A percentile compares a stretch with the other conserved stretches of the same genome.
These are phyloP conservation scores for Diaporthe australafricana DNA, from an alignment of 2,329 filamentous ascomycete genomes.

Conservation along the genomic window DNA sequence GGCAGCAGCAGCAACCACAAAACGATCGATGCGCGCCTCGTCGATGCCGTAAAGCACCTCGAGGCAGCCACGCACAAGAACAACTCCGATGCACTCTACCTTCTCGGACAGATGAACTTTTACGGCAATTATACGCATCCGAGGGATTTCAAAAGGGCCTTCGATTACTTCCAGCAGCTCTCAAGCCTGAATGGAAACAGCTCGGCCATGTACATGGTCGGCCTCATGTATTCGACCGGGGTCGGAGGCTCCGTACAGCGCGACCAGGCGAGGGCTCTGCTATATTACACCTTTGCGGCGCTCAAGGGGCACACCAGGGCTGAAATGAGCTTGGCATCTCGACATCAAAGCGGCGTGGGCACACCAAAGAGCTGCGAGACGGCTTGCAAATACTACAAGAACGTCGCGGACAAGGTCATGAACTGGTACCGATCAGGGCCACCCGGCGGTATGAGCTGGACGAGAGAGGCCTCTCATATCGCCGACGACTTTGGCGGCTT, in stretches of 20 bases:
- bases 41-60: slow-evolving; percentile 64
- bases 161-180: slow-evolving; percentile 83
- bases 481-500: slow-evolving; percentile 92
- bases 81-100: slow-evolving; percentile 86
- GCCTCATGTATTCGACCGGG: slow-evolving; percentile 94
- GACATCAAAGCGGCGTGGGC: slow-evolving; percentile 87
- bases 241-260: slow-evolving; percentile 83
- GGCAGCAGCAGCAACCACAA: slow-evolving; percentile 43
- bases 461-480: slow-evolving; percentile 83
- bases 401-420: slow-evolving; percentile 93
- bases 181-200: slow-evolving; percentile 84
- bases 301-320: slow-evolving; percentile 84
- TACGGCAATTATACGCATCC: slow-evolving; percentile 94
- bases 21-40: slow-evolving; percentile 55
- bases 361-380: slow-evolving; percentile 87
- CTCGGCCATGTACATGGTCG: slow-evolving; percentile 95
- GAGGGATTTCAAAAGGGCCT: slow-evolving; percentile 82
- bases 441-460: slow-evolving; percentile 84
- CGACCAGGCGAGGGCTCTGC: slow-evolving; percentile 89
- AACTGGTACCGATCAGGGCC: slow-evolving; percentile 89
- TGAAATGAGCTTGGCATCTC: slow-evolving; percentile 93
- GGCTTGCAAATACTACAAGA: slow-evolving; percentile 89
- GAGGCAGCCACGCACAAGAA: slow-evolving; percentile 64
- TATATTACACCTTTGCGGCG: slow-evolving; percentile 96
- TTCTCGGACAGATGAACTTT: slow-evolving; percentile 95